phyloP scores from a whole-genome alignment of 257 asterid genomes.

The Penstemon newberryi region DNA sequence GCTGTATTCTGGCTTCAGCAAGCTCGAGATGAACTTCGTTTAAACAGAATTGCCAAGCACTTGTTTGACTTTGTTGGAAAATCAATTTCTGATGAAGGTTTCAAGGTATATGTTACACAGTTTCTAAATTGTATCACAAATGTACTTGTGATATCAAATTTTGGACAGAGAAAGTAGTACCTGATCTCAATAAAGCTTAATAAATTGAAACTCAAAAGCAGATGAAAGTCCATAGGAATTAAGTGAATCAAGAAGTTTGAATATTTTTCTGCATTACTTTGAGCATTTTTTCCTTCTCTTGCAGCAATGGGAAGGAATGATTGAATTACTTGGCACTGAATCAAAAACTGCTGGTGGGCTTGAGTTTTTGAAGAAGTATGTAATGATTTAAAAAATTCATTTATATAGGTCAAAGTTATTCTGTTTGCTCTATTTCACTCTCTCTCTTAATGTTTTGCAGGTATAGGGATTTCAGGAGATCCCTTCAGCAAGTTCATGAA shows the following conservation, averaged over 20 bases:
- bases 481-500: conserved; percentile 69
- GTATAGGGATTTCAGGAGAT: conserved; percentile 81
- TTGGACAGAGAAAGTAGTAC: background rate
- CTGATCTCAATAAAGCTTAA: background rate
- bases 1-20: conserved; percentile 98
- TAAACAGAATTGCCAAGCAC: conserved; percentile 78
- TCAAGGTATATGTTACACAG: conserved; percentile 56
- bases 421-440: conserved; percentile 14
- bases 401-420: background rate
- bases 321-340: conserved; percentile 78
- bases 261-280: conserved; percentile 8
- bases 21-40: conserved; percentile 80
- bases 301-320: conserved; percentile 99
- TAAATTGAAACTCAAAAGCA: background rate
- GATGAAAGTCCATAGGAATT: conserved; percentile 7
- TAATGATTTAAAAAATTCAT: background rate
- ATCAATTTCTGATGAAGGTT: conserved; percentile 78
- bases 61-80: conserved; percentile 90
- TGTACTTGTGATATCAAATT: background rate
- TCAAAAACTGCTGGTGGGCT: conserved; percentile 83
- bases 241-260: conserved; percentile 11
- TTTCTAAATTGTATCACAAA: conserved; percentile 1
- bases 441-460: conserved; percentile 45
- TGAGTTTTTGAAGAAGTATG: conserved; percentile 81
- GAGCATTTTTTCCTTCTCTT: conserved; percentile 20